Base-by-base conservation (phyloP, 1,139 yeast species). In the Geotrichum citri-aurantii region DNA sequence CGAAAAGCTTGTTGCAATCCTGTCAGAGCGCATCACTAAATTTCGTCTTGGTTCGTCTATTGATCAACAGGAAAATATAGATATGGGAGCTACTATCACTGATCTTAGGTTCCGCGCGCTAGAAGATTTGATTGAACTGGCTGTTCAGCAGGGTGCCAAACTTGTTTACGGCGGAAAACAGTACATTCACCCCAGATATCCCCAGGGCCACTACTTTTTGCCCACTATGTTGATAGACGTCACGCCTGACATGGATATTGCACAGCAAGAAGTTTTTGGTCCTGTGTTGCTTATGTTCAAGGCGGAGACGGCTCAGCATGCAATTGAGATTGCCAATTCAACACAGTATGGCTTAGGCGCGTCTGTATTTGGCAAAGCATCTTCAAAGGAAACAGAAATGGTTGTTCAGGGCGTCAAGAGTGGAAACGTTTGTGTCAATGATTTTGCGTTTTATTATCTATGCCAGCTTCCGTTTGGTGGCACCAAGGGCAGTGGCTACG, bases 401-500 rank as follows among this genome's bases (percentile, higher is more conserved):
- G 83, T 90, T 40, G 88, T 93, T 11, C 78, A 83, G 65, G 71
- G 75, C 17, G 73, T 93, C 63, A 80, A 83, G 50, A 81, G 92
- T 57, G 99, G 99, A 27, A 93, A 90, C 68, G 96, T 93, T 52
- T 97, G 98, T 6, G 88, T 93, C 63, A 93, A 93, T 71, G 99
- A 93, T 73, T 93, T 93, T 78, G 99, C 98, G 5, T 92, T 98
- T 0, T 93, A 83, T 69, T 92, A 92, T 68, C 90, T 93, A 37
- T 93, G 97, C 64, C 98, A 93, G 74, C 79, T 92, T 65, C 99
- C 99, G 47, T 93, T 93, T 75, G 99, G 99, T 58, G 99, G 99
- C 31, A 82, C 82, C 37, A 86, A 86, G 66, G 93, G 92, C 55
- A 88, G 96, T 8, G 99, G 99, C 0, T 93, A 90, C 69, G 98